Conservation (phyloP, 768 basidiomycete species). For the Lactarius evosmus region DNA sequence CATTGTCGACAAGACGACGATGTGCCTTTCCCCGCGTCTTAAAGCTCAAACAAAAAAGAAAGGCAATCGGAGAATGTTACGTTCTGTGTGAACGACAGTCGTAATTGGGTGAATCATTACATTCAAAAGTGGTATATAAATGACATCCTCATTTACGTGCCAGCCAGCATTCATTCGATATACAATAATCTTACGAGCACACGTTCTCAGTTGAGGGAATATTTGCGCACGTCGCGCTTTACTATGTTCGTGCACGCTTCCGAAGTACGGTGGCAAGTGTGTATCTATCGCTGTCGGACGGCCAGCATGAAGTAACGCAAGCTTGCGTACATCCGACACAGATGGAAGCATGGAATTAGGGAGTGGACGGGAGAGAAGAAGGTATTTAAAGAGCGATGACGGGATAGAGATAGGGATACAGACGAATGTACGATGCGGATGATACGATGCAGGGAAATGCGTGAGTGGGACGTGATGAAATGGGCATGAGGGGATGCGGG, state of each 20-base stretch:
- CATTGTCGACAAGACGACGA: not conserved
- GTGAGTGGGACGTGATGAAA: constrained; percentile 13
- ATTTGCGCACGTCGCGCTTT: constrained; percentile 3
- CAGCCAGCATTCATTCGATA: not conserved
- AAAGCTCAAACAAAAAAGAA: no score
- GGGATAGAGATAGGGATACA: constrained; percentile 25
- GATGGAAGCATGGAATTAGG: constrained; percentile 13
- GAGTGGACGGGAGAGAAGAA: not conserved
- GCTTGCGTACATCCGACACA: constrained; percentile 6
- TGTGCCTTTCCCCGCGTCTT: not conserved
- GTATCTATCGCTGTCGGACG: constrained; percentile 3
- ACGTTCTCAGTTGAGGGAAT: not conserved
- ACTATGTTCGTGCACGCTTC: constrained; percentile 10
- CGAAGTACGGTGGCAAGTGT: constrained; percentile 9
- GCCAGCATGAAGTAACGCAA: constrained; percentile 1
- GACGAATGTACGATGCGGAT: constrained; percentile 3
- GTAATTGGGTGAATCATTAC: not conserved
- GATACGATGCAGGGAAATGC: constrained; percentile 11
- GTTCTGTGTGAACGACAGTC: not conserved
- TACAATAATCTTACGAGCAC: not conserved
- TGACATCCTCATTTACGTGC: not conserved
- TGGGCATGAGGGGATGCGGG: not conserved
- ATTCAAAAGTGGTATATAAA: not conserved
- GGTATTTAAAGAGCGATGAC: constrained; percentile 11
- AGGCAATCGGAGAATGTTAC: no score